Conservation (phyloP, 1,284 basidiomycete species). For the Entoloma clypeatum region DNA sequence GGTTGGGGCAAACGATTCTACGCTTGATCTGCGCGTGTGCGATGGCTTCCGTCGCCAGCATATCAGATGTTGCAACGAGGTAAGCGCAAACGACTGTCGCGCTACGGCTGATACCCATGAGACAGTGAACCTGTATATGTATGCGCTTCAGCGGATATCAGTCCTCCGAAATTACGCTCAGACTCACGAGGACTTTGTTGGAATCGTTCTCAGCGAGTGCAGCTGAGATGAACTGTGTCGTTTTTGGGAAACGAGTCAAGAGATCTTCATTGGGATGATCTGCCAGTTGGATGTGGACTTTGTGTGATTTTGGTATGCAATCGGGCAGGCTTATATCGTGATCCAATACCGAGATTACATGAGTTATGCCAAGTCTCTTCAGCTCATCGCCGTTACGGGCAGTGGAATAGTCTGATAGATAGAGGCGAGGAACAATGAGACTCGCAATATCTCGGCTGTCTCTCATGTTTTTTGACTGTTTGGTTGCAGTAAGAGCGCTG, state of each 20-base stretch:
- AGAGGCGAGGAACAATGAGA: conserved; percentile 58
- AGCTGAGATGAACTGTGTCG: conserved; percentile 59
- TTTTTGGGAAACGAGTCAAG: conserved; percentile 50
- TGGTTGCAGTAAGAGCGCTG: conserved; percentile 21
- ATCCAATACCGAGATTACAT: conserved; percentile 62
- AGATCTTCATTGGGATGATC: conserved; percentile 57
- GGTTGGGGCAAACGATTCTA: conserved; percentile 57
- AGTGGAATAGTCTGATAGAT: conserved; percentile 59
- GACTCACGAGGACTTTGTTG: conserved; percentile 59
- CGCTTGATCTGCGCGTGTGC: conserved; percentile 53
- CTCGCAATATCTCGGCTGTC: conserved; percentile 39
- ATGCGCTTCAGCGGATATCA: background rate
- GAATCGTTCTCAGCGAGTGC: conserved; percentile 50
- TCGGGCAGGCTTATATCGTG: conserved; percentile 41
- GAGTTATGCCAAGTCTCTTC: conserved; percentile 57
- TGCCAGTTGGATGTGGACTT: conserved; percentile 52
- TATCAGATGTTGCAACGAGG: conserved; percentile 60
- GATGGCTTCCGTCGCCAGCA: conserved; percentile 53
- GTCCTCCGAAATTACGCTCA: conserved; percentile 23
- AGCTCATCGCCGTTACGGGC: conserved; percentile 48
- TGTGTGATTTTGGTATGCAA: conserved; percentile 42
- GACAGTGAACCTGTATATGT: conserved; percentile 64
- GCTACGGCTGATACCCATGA: conserved; percentile 77
- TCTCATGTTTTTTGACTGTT: conserved; percentile 10
- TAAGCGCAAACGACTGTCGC: conserved; percentile 82